phyloP scores from a whole-genome alignment of 768 basidiomycete genomes.

The Dendrothele bispora region DNA sequence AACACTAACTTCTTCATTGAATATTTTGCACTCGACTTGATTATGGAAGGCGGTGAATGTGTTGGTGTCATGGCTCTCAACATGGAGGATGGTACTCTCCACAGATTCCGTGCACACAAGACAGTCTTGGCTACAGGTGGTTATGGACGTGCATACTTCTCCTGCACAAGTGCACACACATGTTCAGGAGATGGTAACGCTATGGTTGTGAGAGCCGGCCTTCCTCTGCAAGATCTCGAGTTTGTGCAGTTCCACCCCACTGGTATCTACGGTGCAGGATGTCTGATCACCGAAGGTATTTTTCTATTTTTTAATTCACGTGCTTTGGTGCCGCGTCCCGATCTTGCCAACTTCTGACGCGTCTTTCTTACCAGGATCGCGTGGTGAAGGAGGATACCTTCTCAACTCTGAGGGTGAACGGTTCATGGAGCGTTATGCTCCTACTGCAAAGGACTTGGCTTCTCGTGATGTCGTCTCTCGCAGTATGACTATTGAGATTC shows the following conservation, averaged over 20 bases:
- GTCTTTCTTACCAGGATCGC: slow-evolving; percentile 64
- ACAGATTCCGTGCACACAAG: slow-evolving; percentile 97
- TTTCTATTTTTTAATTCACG: slow-evolving; percentile 2
- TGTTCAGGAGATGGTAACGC: slow-evolving; percentile 99
- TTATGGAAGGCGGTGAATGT: slow-evolving; percentile 99
- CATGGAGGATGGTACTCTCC: slow-evolving; percentile 99
- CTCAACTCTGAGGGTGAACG: slow-evolving; percentile 98
- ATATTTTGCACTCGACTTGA: slow-evolving; percentile 98
- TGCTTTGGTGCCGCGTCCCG: too few relatives aligned
- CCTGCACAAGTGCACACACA: slow-evolving; percentile 97
- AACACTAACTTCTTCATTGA: slow-evolving; percentile 99
- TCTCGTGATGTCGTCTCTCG: slow-evolving; percentile 99
- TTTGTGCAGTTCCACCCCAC: slow-evolving; percentile 99
- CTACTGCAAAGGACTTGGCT: slow-evolving; percentile 98
- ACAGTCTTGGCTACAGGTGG: slow-evolving; percentile 98
- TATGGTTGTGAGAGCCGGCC: slow-evolving; percentile 95
- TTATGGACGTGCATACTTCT: slow-evolving; percentile 97
- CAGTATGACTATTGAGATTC: slow-evolving; percentile 98
- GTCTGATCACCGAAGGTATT: slow-evolving; percentile 95
- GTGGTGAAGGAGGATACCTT: slow-evolving; percentile 98
- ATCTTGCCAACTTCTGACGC: background rate
- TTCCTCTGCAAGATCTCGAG: slow-evolving; percentile 95
- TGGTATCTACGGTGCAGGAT: slow-evolving; percentile 98
- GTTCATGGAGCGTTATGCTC: slow-evolving; percentile 99
- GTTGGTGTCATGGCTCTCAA: slow-evolving; percentile 99